Base-by-base conservation (phyloP, 225 moss, liverwort and hornwort genomes). In the Lunularia cruciata region DNA sequence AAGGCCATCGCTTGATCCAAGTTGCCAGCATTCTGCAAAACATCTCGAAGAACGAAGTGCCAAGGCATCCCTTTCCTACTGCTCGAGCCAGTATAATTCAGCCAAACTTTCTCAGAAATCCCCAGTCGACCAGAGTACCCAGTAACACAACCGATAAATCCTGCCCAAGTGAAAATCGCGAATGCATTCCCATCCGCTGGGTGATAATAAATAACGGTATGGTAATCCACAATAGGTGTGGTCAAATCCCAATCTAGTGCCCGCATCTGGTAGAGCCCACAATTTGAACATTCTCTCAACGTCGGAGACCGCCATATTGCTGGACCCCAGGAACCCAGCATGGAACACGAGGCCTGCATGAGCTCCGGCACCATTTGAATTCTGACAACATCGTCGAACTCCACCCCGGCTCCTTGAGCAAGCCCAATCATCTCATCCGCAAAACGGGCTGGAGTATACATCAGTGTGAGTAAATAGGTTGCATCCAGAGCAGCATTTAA, bases 311-410 rank as follows among this genome's bases (percentile, higher is more conserved):
- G 30, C 19, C 35, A 6, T 34, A 81, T 78, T 38, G 76, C 85
- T 57, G 82, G 73, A 39, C 85, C 85, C 85, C 85, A 85, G 14
- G 85, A 76, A 2, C 85, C 85, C 33, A 82, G 72, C 75, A 85
- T 78, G 57, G 85, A 78, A 66, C 85, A 85, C 30, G 85, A 75
- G 25, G 85, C 73, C 69, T 79, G 81, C 48, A 73, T 52, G 30
- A 81, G 81, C 78, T 85, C 85, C 18, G 85, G 81, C 28, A 85
- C 39, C 85, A 85, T 85, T 14, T 85, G 85, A 22, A 85, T 74
- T 7, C 82, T 71, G 38, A 69, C 75, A 19, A 85, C 85, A 46
- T 85, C 85, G 40, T 76, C 64, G 75, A 60, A 85, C 34, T 76
- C 75, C n/a, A 85, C 78, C 36, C 82, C 75, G 56, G 85, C 81